Evolutionary conservation across 1,284 basidiomycete genomes (phyloP).

Genomic region (Paramarasmius palmivorus): DNA sequence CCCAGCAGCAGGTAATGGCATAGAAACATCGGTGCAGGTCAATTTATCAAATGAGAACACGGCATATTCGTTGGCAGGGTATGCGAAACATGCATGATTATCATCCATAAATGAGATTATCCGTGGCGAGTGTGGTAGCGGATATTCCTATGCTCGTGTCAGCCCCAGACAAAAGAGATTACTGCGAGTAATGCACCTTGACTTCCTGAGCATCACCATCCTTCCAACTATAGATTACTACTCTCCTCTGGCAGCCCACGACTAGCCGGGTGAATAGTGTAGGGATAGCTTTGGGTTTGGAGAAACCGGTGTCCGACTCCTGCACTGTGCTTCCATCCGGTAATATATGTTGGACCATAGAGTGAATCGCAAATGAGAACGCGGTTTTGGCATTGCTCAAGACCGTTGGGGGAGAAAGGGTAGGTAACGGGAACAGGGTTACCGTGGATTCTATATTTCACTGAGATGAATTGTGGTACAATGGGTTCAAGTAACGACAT

Average conservation of each 20-base stretch:
- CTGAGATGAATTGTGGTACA: neutral
- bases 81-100: slow-evolving; percentile 72
- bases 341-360: slow-evolving; percentile 52
- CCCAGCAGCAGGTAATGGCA: slow-evolving; percentile 47
- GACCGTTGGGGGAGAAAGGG: slow-evolving; percentile 66
- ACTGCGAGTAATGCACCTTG: slow-evolving; percentile 50
- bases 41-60: slow-evolving; percentile 69
- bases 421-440: slow-evolving; percentile 66
- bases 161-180: slow-evolving; percentile 5
- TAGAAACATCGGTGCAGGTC: slow-evolving; percentile 56
- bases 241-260: slow-evolving; percentile 84
- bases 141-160: slow-evolving; percentile 59
- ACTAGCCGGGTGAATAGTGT: slow-evolving; percentile 75
- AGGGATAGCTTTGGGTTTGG: slow-evolving; percentile 49
- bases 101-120: slow-evolving; percentile 68
- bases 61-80: slow-evolving; percentile 73
- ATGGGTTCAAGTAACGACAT: slow-evolving; percentile 22
- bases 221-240: slow-evolving; percentile 86
- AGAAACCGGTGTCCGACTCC: slow-evolving; percentile 28
- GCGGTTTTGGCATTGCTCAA: slow-evolving; percentile 78
- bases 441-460: slow-evolving; percentile 53
- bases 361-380: slow-evolving; percentile 77
- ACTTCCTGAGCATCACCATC: slow-evolving; percentile 80
- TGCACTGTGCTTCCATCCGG: slow-evolving; percentile 22
- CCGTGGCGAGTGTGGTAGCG: slow-evolving; percentile 84